Evolutionary conservation across 352 stramenopile species (phyloP), one percentile per base, ranked within the genome.

Genomic region (Phytophthora ramorum): DNA sequence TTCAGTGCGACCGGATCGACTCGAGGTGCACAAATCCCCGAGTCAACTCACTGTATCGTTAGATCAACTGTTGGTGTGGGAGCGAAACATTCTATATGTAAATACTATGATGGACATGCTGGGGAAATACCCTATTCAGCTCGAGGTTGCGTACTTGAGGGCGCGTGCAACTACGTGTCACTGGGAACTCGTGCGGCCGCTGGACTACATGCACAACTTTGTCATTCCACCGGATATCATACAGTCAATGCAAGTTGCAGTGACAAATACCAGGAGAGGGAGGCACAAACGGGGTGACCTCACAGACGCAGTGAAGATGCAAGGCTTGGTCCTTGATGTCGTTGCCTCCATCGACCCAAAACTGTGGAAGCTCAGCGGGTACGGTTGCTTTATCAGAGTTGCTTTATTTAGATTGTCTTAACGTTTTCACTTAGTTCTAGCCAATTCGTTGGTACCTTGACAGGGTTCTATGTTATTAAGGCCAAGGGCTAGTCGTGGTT

Each of bases 341-440:
- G 17, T 61, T 1, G 12, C 24, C 0, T 28, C 41, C 3, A 47
- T 66, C 4, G 49, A 66, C 26, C 41, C 30, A 12, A 56, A 59
- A 7, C 12, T 60, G 4, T 48, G 32, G 58, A 54, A 52, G 12
- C 50, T 60, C 14, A 60, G 47, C n/a, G 24, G 50, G 50, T 69
- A 59, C 54, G 47, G 48, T 59, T 58, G 45, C 51, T 55, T 43
- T 57, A 57, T 10, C 2, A 43, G 14, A 12, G 26, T 30, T 56
- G 28, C 47, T 58, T 38, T 51, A 50, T 14, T 55, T 43, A 37
- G 48, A 19, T 54, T 54, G 28, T 32, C 35, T 24, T 59, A 54
- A 20, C 20, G 17, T n/a, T 44, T 6, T 49, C 20, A 58, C 2
- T 32, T 17, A 2, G 8, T 40, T 58, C 16, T 48, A 49, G 22